Base-by-base conservation (phyloP, 1,139 yeast genomes). In the Casaregolazyma suthepensis region DNA sequence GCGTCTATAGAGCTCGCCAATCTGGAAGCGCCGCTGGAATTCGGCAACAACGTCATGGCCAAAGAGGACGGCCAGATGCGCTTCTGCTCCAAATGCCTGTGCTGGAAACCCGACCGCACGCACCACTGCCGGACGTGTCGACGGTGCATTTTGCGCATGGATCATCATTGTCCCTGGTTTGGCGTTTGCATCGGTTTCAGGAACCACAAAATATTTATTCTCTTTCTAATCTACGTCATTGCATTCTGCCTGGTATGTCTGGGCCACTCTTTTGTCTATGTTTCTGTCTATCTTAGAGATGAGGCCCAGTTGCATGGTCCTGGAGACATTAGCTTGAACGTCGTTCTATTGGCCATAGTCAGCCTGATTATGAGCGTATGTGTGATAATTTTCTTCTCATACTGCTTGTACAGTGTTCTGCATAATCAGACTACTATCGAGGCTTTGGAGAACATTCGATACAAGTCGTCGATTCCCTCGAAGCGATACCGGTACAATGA, bases 101-200 rank as follows among this genome's bases (percentile, higher is more conserved):
- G 81, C 48, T 90, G 96, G 94, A 93, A 93, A 66, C 99, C 99
- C 0, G 98, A 93, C 66, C 73, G 99, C 54, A 63, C 76, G 1
- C 77, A 73, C 53, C 77, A 73, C 55, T 73, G 77, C 61, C 60
- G 71, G 19, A 58, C 67, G 20, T 74, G 77, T 57, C 61, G 67
- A 37, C 54, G 57, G 40, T 73, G 77, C 54, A 61, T 71, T 12
- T 59, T 73, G 46, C 61, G 70, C 42, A 73, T 73, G 76, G 79
- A 87, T 55, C 99, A 93, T 66, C 98, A 93, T 68, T 93, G 99
- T 67, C 98, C 99, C 0, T 93, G 99, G 99, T 90, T 93, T 66
- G 82, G 96, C 4, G 76, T 81, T 12, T 93, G 99, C 67, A 81
- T 94, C 54, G 99, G 99, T 0, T 85, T 78, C 70, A 72, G 72